Percentiles rank a stretch among this genome's conserved stretches.
These are phyloP conservation scores for Pseudogymnoascus sp. DNA, from an alignment of 2,329 filamentous ascomycete genomes.

Conservation along the genomic window DNA sequence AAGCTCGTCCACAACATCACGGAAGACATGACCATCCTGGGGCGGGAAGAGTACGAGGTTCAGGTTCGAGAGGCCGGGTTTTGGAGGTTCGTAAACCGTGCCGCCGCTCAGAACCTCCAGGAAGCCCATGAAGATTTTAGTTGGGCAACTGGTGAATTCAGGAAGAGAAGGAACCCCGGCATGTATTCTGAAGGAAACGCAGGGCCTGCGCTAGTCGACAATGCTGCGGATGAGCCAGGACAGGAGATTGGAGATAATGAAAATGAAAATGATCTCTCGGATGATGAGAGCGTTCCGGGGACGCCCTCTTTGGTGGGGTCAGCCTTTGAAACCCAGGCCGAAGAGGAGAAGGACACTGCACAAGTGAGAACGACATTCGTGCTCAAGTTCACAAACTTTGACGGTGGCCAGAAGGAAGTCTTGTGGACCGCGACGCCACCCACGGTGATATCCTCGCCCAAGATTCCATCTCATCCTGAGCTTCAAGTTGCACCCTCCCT, in stretches of 20 bases:
- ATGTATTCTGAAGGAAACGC: not conserved
- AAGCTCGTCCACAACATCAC: constrained; percentile 23
- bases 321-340: not conserved
- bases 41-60: constrained; percentile 21
- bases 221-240: not conserved
- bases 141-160: constrained; percentile 9
- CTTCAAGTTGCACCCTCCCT: not conserved
- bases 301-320: not conserved
- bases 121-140: constrained; percentile 8
- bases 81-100: constrained; percentile 26
- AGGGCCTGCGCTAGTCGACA: not conserved
- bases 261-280: not conserved
- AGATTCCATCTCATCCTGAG: not conserved
- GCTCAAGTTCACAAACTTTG: not conserved
- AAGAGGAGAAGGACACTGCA: not conserved
- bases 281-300: not conserved
- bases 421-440: not conserved
- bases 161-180: not conserved
- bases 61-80: constrained; percentile 24
- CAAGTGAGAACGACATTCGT: not conserved
- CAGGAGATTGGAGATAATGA: not conserved
- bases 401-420: not conserved
- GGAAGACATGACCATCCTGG: constrained; percentile 23
- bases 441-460: not conserved
- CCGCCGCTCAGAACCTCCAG: not conserved